Base-by-base conservation (phyloP, 106 monocot species). In the Apostasia ramifera region DNA sequence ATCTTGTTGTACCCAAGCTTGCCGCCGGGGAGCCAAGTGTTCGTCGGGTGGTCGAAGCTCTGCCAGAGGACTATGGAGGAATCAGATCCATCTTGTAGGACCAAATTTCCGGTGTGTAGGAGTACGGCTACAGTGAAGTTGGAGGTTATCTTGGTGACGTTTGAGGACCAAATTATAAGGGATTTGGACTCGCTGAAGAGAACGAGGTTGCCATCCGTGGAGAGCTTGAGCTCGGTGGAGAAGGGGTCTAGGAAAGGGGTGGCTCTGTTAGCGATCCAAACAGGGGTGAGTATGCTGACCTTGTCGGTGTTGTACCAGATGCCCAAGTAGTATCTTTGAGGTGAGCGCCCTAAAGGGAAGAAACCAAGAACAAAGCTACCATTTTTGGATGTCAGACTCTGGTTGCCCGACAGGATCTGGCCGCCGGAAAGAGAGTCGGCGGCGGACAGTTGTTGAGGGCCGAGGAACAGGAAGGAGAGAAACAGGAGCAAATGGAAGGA, bases 41-140 rank as follows among this genome's bases (percentile, higher is more conserved):
- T 7, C 6, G 66, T 48, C 49, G 45, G 66, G 49, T 66, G 66
- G 1, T 66, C 66, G 46, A 47, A 47, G 66, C 66, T 66, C 49
- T 66, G 66, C 66, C 66, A 66, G 8, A 66, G 10, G 3, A n/a
- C 50, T 11, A 14, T 48, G 45, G 12, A 48, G 8, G 66, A n/a
- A 37, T 45, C 50, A 5, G 10, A 50, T 7, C n/a, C 15, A 7
- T 66, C 69, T 41, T n/a, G 47, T 10, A 69, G 69, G 4, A 69
- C 69, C 5, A 69, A 43, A 55, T 69, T 69, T 54, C 69, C 69
- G 13, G 69, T 43, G 69, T 69, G 55, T 6, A 69, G 55, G 6
- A 69, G 55, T 42, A 69, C 69, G 44, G 69, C 55, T 7, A 66
- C 47, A 1, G 49, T 66, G 8, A 2, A 42, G 2, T 6, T 69